Conservation (phyloP, 2,329 filamentous ascomycete genomes). For the Botrytis elliptica region DNA sequence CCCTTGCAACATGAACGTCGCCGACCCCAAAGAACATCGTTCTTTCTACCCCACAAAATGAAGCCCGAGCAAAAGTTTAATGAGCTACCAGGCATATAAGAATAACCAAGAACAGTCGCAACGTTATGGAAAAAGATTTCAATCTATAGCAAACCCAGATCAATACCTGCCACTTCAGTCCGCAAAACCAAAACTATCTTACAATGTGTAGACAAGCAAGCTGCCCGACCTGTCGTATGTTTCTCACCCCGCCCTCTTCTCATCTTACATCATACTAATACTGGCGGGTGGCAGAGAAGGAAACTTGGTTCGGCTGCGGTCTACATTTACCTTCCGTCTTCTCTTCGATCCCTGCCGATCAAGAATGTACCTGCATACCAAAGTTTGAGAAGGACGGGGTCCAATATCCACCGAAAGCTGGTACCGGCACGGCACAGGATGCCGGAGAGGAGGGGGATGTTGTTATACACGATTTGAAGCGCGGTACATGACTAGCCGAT, state of each 20-base stretch:
- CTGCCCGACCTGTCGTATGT: slow-evolving; percentile 51
- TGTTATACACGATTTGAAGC: slow-evolving; percentile 19
- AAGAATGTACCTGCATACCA: slow-evolving; percentile 54
- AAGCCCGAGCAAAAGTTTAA: neutral
- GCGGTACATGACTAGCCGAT: slow-evolving; percentile 15
- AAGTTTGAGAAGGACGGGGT: slow-evolving; percentile 51
- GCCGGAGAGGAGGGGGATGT: slow-evolving; percentile 15
- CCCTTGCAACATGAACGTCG: neutral
- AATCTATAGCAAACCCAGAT: neutral
- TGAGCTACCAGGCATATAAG: neutral
- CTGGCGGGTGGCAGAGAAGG: slow-evolving; percentile 43
- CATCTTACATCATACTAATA: slow-evolving; percentile 15
- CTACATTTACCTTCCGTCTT: slow-evolving; percentile 53
- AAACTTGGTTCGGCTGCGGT: slow-evolving; percentile 55
- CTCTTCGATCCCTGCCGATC: slow-evolving; percentile 47
- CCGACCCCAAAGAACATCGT: neutral
- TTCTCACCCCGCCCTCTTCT: slow-evolving; percentile 6
- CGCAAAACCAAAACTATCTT: too few species aligned
- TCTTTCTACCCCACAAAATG: neutral
- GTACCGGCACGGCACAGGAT: slow-evolving; percentile 27
- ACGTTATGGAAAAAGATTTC: neutral
- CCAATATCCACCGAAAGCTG: slow-evolving; percentile 53
- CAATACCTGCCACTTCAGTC: neutral
- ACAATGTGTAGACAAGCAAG: slow-evolving; percentile 52
- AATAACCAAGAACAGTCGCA: neutral